phyloP scores from a whole-genome alignment of 495 filamentous ascomycete genomes.

The Hyphodiscus hymeniophilus region DNA sequence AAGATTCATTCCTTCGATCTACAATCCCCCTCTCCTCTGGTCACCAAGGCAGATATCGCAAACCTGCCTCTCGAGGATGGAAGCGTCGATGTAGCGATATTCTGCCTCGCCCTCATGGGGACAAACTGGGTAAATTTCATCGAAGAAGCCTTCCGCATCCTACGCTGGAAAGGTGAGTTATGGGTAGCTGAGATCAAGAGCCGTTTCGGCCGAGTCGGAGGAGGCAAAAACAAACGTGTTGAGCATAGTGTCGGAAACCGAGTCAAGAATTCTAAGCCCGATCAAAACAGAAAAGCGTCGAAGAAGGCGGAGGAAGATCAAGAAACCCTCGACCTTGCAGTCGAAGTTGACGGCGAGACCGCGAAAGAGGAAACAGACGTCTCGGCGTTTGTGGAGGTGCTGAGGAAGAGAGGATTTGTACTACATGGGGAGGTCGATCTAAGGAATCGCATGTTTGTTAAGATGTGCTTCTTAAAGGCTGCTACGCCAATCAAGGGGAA shows the following conservation, averaged over 20 bases:
- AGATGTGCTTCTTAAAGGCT: slow-evolving; percentile 85
- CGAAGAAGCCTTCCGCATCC: slow-evolving; percentile 84
- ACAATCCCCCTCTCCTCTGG: slow-evolving; percentile 48
- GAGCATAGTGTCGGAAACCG: slow-evolving; percentile 52
- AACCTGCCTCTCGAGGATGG: slow-evolving; percentile 65
- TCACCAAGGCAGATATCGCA: slow-evolving; percentile 83
- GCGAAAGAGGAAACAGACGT: slow-evolving; percentile 69
- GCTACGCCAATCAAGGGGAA: slow-evolving; percentile 62
- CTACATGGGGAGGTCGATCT: slow-evolving; percentile 64
- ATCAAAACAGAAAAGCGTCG: slow-evolving; percentile 46
- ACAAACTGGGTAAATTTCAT: slow-evolving; percentile 96
- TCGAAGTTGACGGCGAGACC: slow-evolving; percentile 44
- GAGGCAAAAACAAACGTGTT: slow-evolving; percentile 32
- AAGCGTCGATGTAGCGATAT: slow-evolving; percentile 75
- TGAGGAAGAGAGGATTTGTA: slow-evolving; percentile 59
- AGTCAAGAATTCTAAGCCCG: slow-evolving; percentile 33
- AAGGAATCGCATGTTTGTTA: slow-evolving; percentile 96
- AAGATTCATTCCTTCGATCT: slow-evolving; percentile 59
- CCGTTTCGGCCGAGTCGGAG: slow-evolving; percentile 62
- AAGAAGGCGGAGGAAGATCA: slow-evolving; percentile 41
- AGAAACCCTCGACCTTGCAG: slow-evolving; percentile 38
- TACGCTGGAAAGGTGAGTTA: slow-evolving; percentile 86
- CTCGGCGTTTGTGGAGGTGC: slow-evolving; percentile 76
- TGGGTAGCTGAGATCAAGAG: slow-evolving; percentile 97
- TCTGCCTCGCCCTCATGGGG: slow-evolving; percentile 96